Evolutionary conservation across 176 grass and related monocot genomes (phyloP).

Genomic region (Musa acuminata): DNA sequence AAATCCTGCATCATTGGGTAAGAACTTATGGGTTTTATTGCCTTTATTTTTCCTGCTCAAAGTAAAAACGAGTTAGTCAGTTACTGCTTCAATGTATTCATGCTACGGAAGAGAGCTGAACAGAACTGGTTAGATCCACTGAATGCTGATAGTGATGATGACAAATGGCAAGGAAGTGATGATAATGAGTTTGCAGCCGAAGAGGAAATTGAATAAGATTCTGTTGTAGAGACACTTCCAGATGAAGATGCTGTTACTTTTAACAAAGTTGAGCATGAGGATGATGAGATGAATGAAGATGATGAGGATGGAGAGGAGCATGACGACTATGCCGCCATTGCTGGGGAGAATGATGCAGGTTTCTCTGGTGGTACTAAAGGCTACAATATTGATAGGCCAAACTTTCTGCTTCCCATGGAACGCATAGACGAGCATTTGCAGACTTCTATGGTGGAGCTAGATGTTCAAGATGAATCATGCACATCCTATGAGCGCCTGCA

Average conservation of each 20-base stretch:
- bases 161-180: conserved; percentile 46
- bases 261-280: conserved; percentile 15
- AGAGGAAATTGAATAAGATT: conserved; percentile 35
- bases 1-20: conserved; percentile 46
- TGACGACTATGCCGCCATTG: too few relatives aligned
- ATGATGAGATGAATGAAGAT: not conserved
- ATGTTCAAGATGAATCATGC: conserved; percentile 1
- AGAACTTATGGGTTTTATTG: conserved; percentile 62
- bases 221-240: conserved; percentile 31
- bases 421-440: not conserved
- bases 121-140: conserved; percentile 62
- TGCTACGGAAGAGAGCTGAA: conserved; percentile 60
- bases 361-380: too few relatives aligned
- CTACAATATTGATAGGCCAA: too few relatives aligned
- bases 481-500: conserved; percentile 1
- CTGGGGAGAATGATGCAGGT: too few relatives aligned
- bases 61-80: conserved; percentile 53
- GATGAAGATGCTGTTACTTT: conserved; percentile 26
- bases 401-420: too few relatives aligned
- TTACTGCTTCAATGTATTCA: conserved; percentile 86
- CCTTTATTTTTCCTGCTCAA: conserved; percentile 45
- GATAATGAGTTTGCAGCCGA: conserved; percentile 18
- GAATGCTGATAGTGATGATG: conserved; percentile 71
- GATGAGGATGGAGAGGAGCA: conserved; percentile 1
- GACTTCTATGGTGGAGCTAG: not conserved